Percentiles rank a stretch among this genome's conserved stretches.
Conservation (phyloP, 805 yeast species). For the Spathaspora hagerdaliae region DNA sequence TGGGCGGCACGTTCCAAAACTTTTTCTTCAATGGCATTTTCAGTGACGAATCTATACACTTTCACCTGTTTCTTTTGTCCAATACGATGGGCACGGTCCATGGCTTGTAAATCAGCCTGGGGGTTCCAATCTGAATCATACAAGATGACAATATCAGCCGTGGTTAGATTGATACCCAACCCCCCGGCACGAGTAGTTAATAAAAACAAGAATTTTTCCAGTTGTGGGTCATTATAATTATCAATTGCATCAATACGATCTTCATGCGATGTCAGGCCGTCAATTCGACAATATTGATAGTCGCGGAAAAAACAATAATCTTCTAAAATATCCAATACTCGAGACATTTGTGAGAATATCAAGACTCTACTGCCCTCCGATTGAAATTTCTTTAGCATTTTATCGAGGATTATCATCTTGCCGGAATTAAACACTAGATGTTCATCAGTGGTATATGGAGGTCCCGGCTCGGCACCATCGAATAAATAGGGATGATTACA, state of each 20-base stretch:
- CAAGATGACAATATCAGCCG: slow-evolving; percentile 85
- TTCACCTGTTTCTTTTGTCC: slow-evolving; percentile 96
- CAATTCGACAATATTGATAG: slow-evolving; percentile 85
- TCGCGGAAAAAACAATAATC: slow-evolving; percentile 87
- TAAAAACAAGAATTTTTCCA: slow-evolving; percentile 78
- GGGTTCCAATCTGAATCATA: slow-evolving; percentile 98
- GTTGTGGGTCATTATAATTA: slow-evolving; percentile 78
- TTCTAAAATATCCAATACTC: slow-evolving; percentile 83
- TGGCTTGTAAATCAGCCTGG: slow-evolving; percentile 95
- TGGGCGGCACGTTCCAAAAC: slow-evolving; percentile 96
- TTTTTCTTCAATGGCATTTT: slow-evolving; percentile 93
- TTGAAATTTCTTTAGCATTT: slow-evolving; percentile 66
- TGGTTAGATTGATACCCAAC: slow-evolving; percentile 85
- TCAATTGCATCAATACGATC: slow-evolving; percentile 91
- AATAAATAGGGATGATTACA: slow-evolving; percentile 96
- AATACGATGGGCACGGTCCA: slow-evolving; percentile 97
- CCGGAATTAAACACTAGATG: slow-evolving; percentile 89
- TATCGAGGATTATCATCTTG: slow-evolving; percentile 85
- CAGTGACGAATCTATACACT: slow-evolving; percentile 90
- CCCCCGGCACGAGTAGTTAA: slow-evolving; percentile 97
- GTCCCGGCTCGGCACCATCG: slow-evolving; percentile 99
- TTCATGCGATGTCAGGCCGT: slow-evolving; percentile 90
- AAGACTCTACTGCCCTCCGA: slow-evolving; percentile 83
- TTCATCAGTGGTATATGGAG: slow-evolving; percentile 94
- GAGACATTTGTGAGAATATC: slow-evolving; percentile 91